These are phyloP conservation scores for Aeschynomene evenia DNA, from an alignment of 306 rosid species.

Conservation along the genomic window DNA sequence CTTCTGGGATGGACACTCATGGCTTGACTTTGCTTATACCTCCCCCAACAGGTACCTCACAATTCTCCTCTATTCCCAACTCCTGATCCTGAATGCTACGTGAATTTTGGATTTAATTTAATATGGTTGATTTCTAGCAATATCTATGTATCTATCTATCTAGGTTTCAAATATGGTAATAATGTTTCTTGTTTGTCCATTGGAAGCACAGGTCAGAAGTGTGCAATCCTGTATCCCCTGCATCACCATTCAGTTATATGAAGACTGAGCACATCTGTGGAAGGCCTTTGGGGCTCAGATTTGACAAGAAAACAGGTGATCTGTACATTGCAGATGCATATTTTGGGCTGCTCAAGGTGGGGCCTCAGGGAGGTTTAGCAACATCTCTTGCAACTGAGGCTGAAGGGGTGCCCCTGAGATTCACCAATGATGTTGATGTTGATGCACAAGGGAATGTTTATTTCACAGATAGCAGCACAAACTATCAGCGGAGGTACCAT, in stretches of 20 bases:
- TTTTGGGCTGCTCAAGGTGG: slow-evolving; percentile 79
- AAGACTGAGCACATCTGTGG: slow-evolving; percentile 89
- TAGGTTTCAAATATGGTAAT: too few species aligned
- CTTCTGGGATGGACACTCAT: slow-evolving; percentile 71
- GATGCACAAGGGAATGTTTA: slow-evolving; percentile 83
- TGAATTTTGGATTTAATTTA: too few species aligned
- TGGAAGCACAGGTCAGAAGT: slow-evolving; percentile 60
- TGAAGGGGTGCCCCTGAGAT: slow-evolving; percentile 70
- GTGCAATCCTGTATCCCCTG: slow-evolving; percentile 68
- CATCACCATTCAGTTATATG: slow-evolving; percentile 59
- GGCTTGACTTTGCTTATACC: slow-evolving; percentile 78
- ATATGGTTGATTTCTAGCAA: too few species aligned
- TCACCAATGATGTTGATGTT: slow-evolving; percentile 83
- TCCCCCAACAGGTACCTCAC: slow-evolving; percentile 78
- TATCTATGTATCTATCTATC: too few species aligned
- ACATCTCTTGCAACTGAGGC: slow-evolving; percentile 76
- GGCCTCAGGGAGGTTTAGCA: slow-evolving; percentile 91
- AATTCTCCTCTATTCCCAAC: neutral
- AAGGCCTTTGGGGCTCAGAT: slow-evolving; percentile 91
- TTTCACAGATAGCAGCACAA: slow-evolving; percentile 79
- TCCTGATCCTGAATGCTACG: too few species aligned
- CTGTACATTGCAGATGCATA: slow-evolving; percentile 93
- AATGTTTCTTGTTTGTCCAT: neutral
- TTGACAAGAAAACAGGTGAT: slow-evolving; percentile 90
- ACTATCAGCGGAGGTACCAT: slow-evolving; percentile 71